phyloP scores from a whole-genome alignment of 2,329 filamentous ascomycete genomes.

The Sclerotinia spermophila region DNA sequence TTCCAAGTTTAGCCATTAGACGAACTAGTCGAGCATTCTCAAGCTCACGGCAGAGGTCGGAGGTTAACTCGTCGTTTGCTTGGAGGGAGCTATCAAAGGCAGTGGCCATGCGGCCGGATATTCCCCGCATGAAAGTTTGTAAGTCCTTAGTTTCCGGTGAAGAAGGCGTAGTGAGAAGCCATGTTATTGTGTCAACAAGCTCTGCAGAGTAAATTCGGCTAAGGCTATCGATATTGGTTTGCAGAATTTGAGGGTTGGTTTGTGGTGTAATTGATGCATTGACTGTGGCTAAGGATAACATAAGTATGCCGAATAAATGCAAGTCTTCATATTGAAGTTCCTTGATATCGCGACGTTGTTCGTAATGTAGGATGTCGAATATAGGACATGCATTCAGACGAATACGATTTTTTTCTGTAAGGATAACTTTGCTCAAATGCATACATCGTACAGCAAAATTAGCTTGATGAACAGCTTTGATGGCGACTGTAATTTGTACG shows the following conservation, averaged over 20 bases:
- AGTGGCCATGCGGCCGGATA: constrained; percentile 71
- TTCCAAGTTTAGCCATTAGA: constrained; percentile 74
- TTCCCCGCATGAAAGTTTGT: constrained; percentile 73
- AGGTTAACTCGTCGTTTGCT: constrained; percentile 68
- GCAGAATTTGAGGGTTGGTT: constrained; percentile 44
- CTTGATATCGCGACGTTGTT: constrained; percentile 61
- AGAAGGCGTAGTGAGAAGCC: constrained; percentile 63
- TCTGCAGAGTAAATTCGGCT: constrained; percentile 72
- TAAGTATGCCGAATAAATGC: constrained; percentile 74
- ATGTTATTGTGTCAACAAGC: constrained; percentile 73
- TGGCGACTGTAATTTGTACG: constrained; percentile 81
- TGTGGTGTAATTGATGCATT: constrained; percentile 43
- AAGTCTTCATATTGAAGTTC: constrained; percentile 90
- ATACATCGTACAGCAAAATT: constrained; percentile 83
- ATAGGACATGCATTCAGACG: constrained; percentile 85
- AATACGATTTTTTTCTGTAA: constrained; percentile 87
- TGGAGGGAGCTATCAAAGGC: constrained; percentile 78
- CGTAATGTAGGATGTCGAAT: constrained; percentile 83
- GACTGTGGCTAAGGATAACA: constrained; percentile 77
- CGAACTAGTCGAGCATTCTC: constrained; percentile 87
- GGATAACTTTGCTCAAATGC: constrained; percentile 80
- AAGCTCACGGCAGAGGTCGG: constrained; percentile 72
- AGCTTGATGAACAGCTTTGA: constrained; percentile 78
- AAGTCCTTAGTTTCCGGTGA: constrained; percentile 72
- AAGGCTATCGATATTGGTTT: constrained; percentile 73